A percentile compares a stretch with the other conserved stretches of the same genome.
Evolutionary conservation across 176 grass and related monocot genomes (phyloP).

Genomic region (Oryza australiensis): DNA sequence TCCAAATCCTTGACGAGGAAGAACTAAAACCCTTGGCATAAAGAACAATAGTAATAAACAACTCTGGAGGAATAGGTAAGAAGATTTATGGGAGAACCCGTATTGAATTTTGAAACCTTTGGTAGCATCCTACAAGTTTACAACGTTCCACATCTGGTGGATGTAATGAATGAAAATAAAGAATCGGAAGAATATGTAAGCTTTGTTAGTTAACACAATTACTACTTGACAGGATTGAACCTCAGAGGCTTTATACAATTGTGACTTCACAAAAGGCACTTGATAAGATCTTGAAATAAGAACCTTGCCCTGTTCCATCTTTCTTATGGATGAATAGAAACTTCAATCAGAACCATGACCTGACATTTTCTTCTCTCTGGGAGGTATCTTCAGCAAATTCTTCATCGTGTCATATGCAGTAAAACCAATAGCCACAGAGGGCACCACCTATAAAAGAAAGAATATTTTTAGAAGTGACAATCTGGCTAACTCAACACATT

Average conservation of each 20-base stretch:
- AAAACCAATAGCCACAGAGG: conserved; percentile 77
- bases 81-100: not conserved
- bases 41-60: too few relatives aligned
- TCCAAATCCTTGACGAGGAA: not conserved
- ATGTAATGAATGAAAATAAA: conserved; percentile 24
- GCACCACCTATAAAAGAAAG: conserved; percentile 55
- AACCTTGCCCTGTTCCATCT: not conserved
- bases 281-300: not conserved
- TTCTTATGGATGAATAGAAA: not conserved
- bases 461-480: conserved; percentile 5
- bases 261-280: conserved; percentile 6
- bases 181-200: conserved; percentile 46
- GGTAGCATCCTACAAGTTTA: not conserved
- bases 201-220: conserved; percentile 11
- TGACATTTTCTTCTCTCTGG: conserved; percentile 46
- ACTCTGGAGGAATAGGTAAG: too few relatives aligned
- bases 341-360: conserved; percentile 48
- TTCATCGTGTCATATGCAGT: conserved; percentile 78
- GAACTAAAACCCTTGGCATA: not conserved
- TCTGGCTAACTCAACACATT: not conserved
- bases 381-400: conserved; percentile 59
- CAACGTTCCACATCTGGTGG: conserved; percentile 8
- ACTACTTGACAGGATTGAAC: not conserved
- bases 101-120: not conserved
- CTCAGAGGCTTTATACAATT: not conserved